Evolutionary conservation across 108 stramenopile species (phyloP), one percentile per base, ranked within the genome.

Genomic region (Stephanodiscus minutulus): DNA sequence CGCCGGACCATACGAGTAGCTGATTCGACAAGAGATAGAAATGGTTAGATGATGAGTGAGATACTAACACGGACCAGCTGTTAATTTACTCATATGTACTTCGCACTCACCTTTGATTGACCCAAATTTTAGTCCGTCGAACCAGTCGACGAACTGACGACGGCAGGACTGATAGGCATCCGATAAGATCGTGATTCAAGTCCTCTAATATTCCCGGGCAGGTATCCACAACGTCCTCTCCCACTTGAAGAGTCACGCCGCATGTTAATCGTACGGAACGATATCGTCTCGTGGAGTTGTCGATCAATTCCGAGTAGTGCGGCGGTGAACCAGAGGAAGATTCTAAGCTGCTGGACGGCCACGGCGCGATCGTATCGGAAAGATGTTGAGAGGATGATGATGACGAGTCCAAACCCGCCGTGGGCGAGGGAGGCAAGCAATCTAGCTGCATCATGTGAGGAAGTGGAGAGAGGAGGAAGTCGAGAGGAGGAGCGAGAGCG

Each of bases 41-140:
- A 56, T 58, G 7, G 7, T n/a, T n/a, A n/a, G n/a, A n/a, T 18
- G 17, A 39, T 43, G 41, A 27, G 22, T 29, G 58, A 11, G 18
- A 27, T 10, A 24, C 18, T 37, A 13, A 2, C 20, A 33, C 5
- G 31, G 31, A 33, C 31, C 3, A 33, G 29, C 22, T 43, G 57
- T 62, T n/a, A 48, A 48, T 48, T 18, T 6, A 48, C n/a, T n/a
- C n/a, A n/a, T n/a, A n/a, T n/a, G n/a, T 48, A 18, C 2, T 48
- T 33, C 31, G 2, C 5, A 20, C 61, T 54, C 39, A 70, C 61
- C 24, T 46, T 28, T 35, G 56, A 73, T 94, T 91, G 7, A 94
- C 48, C 90, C 90, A 94, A 21, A 94, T 82, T 35, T 67, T 61
- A 36, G 90, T 94, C 20, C 91, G 73, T 60, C 79, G 71, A 17